phyloP scores from a whole-genome alignment of 805 yeast species.

The Monosporozyma unispora region DNA sequence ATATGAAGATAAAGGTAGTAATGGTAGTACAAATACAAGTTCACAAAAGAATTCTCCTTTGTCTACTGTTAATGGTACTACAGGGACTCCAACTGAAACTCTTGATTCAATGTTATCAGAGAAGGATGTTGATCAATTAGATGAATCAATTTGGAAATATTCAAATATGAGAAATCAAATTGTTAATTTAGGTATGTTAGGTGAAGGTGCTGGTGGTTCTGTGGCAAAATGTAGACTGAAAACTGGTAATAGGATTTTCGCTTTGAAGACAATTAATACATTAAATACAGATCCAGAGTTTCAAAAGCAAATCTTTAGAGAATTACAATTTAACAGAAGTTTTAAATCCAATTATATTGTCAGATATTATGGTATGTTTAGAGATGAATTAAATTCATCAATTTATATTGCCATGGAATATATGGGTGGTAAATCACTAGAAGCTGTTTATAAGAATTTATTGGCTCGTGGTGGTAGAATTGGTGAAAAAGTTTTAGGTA shows the following conservation, averaged over 20 bases:
- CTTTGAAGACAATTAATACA: conserved; percentile 51
- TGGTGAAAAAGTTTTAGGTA: conserved; percentile 88
- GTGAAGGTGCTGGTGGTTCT: conserved; percentile 93
- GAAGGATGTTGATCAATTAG: conserved; percentile 45
- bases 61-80: not conserved
- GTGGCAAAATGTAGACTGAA: conserved; percentile 69
- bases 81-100: not conserved
- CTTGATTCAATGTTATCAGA: conserved; percentile 1
- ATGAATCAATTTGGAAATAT: conserved; percentile 67
- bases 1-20: conserved; percentile 13
- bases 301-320: conserved; percentile 85
- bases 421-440: conserved; percentile 89
- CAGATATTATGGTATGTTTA: conserved; percentile 84
- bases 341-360: conserved; percentile 83
- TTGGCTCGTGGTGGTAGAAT: conserved; percentile 71
- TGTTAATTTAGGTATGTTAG: conserved; percentile 59
- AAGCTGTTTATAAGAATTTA: conserved; percentile 79
- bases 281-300: conserved; percentile 61
- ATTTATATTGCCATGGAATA: conserved; percentile 95
- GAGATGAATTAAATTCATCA: conserved; percentile 64
- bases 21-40: conserved; percentile 8
- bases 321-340: conserved; percentile 75
- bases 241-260: conserved; percentile 60
- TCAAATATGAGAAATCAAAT: conserved; percentile 47
- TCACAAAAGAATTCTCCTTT: not conserved